Percentiles rank a stretch among this genome's conserved stretches.
phyloP scores from a whole-genome alignment of 768 basidiomycete genomes.

The Lactifluus pinguis region DNA sequence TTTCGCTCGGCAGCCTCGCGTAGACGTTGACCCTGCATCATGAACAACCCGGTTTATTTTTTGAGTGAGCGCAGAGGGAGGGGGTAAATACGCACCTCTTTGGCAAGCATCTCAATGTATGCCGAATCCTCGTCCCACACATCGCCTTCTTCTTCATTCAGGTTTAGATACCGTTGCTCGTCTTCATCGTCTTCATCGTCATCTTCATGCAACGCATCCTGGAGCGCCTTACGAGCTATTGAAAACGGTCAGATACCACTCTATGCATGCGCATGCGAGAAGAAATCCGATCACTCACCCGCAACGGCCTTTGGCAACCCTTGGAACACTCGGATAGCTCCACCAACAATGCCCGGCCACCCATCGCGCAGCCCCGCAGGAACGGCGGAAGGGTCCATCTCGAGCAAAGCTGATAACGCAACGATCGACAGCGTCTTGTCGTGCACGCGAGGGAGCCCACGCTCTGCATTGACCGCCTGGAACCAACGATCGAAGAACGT shows the following conservation, averaged over 20 bases:
- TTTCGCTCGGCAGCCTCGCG: slow-evolving; percentile 49
- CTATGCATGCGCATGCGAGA: not conserved
- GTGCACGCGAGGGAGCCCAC: slow-evolving; percentile 71
- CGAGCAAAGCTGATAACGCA: slow-evolving; percentile 68
- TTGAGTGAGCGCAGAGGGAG: not conserved
- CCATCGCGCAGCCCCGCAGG: slow-evolving; percentile 56
- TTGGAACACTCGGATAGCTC: slow-evolving; percentile 65
- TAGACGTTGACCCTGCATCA: slow-evolving; percentile 56
- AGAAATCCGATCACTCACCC: slow-evolving; percentile 33
- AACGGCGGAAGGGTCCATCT: slow-evolving; percentile 48
- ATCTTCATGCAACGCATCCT: slow-evolving; percentile 32
- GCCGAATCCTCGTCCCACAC: slow-evolving; percentile 88
- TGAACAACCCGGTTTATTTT: too few relatives aligned
- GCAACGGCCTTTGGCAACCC: slow-evolving; percentile 68
- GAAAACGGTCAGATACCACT: not conserved
- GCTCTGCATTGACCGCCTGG: slow-evolving; percentile 49
- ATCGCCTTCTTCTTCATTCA: slow-evolving; percentile 72
- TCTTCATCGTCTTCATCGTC: slow-evolving; percentile 23
- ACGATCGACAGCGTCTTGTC: slow-evolving; percentile 81
- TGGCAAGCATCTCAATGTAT: slow-evolving; percentile 79
- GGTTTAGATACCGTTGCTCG: slow-evolving; percentile 44
- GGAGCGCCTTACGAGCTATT: slow-evolving; percentile 51
- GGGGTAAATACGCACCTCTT: slow-evolving; percentile 44
- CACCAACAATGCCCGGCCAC: slow-evolving; percentile 69
- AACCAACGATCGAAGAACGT: slow-evolving; percentile 87